These are phyloP conservation scores for Apiotrichum sp. DNA, from an alignment of 1,284 basidiomycete genomes.

Conservation along the genomic window DNA sequence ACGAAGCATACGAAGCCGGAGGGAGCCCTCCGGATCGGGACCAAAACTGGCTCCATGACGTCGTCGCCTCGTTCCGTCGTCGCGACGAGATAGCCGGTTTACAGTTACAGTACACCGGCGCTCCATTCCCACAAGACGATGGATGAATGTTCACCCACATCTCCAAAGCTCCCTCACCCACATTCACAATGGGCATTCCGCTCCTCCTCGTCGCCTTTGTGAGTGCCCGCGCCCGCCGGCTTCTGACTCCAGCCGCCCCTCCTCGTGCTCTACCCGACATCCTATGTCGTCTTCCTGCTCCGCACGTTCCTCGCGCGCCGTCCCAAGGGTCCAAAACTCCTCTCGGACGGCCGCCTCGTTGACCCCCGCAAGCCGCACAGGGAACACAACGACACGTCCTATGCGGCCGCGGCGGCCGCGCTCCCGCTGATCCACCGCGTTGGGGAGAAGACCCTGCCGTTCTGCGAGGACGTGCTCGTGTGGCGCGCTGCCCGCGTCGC, in stretches of 20 bases:
- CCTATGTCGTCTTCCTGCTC: background rate
- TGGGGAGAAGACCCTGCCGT: background rate
- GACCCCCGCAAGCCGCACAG: constrained; percentile 3
- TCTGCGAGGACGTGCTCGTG: constrained; percentile 7
- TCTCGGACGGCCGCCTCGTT: constrained; percentile 5
- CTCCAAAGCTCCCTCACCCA: background rate
- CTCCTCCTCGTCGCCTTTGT: background rate
- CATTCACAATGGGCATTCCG: constrained; percentile 1
- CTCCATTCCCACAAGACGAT: too few relatives aligned
- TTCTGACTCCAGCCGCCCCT: constrained; percentile 8
- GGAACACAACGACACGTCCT: background rate
- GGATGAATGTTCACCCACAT: too few relatives aligned
- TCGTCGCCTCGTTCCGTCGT: too few relatives aligned
- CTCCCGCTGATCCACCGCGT: background rate
- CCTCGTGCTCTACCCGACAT: constrained; percentile 8
- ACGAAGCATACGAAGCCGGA: too few relatives aligned
- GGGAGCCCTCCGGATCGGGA: too few relatives aligned
- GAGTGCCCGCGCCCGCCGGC: background rate
- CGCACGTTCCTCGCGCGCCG: background rate
- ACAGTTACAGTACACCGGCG: too few relatives aligned
- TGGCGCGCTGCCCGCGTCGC: background rate
- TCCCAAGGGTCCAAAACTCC: background rate
- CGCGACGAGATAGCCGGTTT: too few relatives aligned
- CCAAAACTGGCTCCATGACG: too few relatives aligned
- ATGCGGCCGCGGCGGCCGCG: background rate